phyloP scores from a whole-genome alignment of 1,284 basidiomycete species.

The Stereum hirsutum region DNA sequence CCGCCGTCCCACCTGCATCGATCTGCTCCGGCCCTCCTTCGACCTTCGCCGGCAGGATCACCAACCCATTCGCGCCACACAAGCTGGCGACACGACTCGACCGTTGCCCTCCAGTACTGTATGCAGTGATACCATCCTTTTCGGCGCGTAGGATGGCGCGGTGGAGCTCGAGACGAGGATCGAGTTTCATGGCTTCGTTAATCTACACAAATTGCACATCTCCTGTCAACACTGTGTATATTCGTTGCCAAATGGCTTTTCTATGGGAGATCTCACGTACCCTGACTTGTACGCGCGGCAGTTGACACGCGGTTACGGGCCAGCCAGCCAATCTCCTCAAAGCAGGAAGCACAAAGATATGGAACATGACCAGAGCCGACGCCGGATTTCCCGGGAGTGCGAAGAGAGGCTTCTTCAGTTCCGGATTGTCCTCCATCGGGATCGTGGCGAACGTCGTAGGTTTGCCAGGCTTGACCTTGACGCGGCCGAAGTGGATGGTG shows the following conservation, averaged over 20 bases:
- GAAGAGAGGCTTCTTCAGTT: conserved; percentile 54
- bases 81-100: conserved; percentile 74
- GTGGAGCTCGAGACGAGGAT: conserved; percentile 77
- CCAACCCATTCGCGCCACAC: conserved; percentile 69
- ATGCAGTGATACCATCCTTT: conserved; percentile 45
- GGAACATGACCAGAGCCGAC: conserved; percentile 81
- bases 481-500: conserved; percentile 73
- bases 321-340: conserved; percentile 69
- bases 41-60: conserved; percentile 47
- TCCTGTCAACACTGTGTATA: not conserved
- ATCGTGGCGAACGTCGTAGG: conserved; percentile 84
- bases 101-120: conserved; percentile 78
- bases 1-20: conserved; percentile 41
- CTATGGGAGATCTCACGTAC: too few relatives aligned
- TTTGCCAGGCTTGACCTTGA: conserved; percentile 66
- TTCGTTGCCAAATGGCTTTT: conserved; percentile 11
- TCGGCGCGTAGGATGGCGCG: conserved; percentile 53
- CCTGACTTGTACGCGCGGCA: conserved; percentile 61
- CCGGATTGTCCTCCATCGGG: conserved; percentile 39
- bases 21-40: conserved; percentile 31
- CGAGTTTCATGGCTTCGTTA: conserved; percentile 53
- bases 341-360: conserved; percentile 79
- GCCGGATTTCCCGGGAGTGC: conserved; percentile 88
- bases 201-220: conserved; percentile 27
- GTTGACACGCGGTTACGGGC: conserved; percentile 39